A percentile compares a stretch with the other conserved stretches of the same genome.
Evolutionary conservation across 1,284 basidiomycete species (phyloP).

Genomic region (Heimioporus retisporus): DNA sequence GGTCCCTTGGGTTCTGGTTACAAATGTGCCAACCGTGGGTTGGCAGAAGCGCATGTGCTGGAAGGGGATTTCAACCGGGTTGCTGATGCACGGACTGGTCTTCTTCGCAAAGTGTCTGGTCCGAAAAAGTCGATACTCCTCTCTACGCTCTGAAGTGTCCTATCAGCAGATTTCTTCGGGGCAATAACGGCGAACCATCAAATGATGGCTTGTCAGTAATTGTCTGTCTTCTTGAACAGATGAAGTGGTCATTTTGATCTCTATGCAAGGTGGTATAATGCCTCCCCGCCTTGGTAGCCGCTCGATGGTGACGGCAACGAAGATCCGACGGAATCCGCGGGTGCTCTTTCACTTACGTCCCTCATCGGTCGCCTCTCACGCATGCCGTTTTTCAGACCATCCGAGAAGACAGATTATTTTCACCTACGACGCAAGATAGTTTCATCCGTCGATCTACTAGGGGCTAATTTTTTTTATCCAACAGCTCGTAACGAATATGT

Average conservation of each 20-base stretch:
- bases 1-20: constrained; percentile 22
- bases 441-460: too few species aligned
- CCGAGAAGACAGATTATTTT: too few species aligned
- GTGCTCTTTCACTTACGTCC: background rate
- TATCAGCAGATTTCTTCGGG: constrained; percentile 29
- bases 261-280: constrained; percentile 31
- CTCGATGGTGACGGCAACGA: constrained; percentile 38
- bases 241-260: background rate
- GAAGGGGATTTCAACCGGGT: constrained; percentile 19
- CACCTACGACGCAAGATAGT: too few species aligned
- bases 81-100: constrained; percentile 19
- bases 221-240: background rate
- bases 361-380: background rate
- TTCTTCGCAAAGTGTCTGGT: constrained; percentile 31
- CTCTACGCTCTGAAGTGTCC: constrained; percentile 34
- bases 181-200: constrained; percentile 15
- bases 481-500: too few species aligned
- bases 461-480: too few species aligned
- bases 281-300: constrained; percentile 36
- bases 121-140: constrained; percentile 23
- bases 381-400: too few species aligned
- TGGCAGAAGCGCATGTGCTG: background rate
- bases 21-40: background rate
- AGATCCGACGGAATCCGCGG: constrained; percentile 17
- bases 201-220: constrained; percentile 36